phyloP scores from a whole-genome alignment of 768 basidiomycete species.

The Kondoa subrosea region DNA sequence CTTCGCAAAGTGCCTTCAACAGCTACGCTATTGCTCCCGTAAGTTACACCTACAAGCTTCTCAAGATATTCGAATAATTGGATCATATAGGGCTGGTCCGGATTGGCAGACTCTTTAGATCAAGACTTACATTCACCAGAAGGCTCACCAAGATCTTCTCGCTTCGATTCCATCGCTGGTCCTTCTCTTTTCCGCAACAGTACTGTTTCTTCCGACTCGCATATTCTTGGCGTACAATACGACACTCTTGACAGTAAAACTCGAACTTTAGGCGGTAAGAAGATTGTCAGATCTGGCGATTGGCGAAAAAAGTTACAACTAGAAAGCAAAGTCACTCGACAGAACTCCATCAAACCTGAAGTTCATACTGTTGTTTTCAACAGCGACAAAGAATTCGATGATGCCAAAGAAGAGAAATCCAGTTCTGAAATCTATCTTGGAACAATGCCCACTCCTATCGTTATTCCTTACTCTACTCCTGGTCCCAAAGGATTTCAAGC shows the following conservation, averaged over 20 bases:
- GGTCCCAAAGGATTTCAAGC: no score
- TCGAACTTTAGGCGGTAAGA: constrained; percentile 2
- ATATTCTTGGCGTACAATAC: background rate
- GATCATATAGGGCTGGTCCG: constrained; percentile 1
- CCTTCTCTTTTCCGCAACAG: background rate
- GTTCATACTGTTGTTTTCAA: background rate
- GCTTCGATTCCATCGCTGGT: background rate
- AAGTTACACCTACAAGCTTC: background rate
- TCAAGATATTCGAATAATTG: background rate
- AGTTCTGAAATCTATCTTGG: background rate
- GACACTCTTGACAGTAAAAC: constrained; percentile 6
- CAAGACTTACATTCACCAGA: constrained; percentile 3
- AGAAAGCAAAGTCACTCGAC: background rate
- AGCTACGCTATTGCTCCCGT: background rate
- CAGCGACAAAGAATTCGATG: constrained; percentile 3
- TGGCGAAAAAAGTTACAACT: constrained; percentile 5
- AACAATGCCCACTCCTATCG: background rate
- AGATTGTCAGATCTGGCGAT: constrained; percentile 2
- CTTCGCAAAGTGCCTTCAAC: constrained; percentile 1
- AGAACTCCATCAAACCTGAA: background rate
- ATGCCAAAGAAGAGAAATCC: no score
- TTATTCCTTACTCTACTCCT: background rate
- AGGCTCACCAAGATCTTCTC: background rate
- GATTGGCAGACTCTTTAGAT: background rate
- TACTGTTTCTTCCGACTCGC: background rate